A percentile compares a stretch with the other conserved stretches of the same genome.
Conservation (phyloP, 148 eudicot species). For the Fagopyrum homotropicum region DNA sequence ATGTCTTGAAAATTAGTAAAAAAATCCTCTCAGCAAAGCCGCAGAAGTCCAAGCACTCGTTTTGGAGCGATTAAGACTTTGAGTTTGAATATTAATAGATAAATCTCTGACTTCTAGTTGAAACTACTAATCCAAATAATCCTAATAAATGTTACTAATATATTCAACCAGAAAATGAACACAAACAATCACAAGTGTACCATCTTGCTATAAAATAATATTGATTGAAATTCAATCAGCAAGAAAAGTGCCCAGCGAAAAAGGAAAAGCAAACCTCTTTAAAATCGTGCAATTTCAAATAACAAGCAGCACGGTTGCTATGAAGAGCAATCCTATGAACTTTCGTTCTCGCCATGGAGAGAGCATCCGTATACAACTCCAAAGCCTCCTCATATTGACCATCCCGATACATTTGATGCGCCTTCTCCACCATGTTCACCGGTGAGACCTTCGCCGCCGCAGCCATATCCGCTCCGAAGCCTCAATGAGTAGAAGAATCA, state of each 20-base stretch:
- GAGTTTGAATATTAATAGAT: neutral
- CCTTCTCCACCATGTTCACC: conserved; percentile 69
- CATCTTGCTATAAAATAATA: too few species aligned
- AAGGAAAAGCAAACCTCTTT: conserved; percentile 43
- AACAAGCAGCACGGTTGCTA: conserved; percentile 97
- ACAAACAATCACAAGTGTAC: neutral
- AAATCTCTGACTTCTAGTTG: neutral
- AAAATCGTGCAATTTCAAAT: conserved; percentile 65
- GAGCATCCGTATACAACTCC: conserved; percentile 59
- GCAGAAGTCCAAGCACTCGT: neutral
- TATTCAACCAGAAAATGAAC: neutral
- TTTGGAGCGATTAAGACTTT: too few species aligned
- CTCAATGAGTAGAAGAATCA: neutral
- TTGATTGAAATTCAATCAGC: neutral
- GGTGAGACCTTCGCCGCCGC: conserved; percentile 29
- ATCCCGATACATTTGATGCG: conserved; percentile 85
- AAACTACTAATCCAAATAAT: neutral
- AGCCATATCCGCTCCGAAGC: neutral
- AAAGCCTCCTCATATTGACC: conserved; percentile 60
- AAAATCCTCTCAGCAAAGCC: neutral
- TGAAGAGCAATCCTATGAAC: conserved; percentile 93
- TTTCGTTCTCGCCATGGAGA: conserved; percentile 53
- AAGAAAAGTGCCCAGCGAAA: neutral
- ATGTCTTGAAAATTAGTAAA: neutral
- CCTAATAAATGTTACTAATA: neutral